Conservation (phyloP, 148 eudicot species). For the Chenopodium formosanum region DNA sequence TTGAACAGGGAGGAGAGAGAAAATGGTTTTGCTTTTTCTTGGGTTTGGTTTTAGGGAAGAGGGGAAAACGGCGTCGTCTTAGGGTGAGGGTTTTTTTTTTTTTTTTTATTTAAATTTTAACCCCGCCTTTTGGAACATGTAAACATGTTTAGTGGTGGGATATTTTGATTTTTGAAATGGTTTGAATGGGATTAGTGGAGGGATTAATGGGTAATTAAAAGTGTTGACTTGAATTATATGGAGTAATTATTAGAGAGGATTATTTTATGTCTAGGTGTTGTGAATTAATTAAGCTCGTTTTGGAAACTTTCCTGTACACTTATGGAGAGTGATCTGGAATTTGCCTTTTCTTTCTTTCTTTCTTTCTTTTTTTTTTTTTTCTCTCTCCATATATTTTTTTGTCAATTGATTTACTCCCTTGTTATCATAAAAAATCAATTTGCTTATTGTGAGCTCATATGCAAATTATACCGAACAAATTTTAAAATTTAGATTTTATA, state of each 20-base stretch:
- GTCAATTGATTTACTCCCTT: too few relatives aligned
- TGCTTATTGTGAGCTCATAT: too few relatives aligned
- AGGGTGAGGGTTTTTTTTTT: background rate
- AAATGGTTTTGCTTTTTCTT: background rate
- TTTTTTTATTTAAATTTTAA: background rate
- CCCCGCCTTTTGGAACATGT: background rate
- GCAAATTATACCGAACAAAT: too few relatives aligned
- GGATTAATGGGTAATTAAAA: background rate
- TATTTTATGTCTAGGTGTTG: background rate
- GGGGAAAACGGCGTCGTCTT: constrained; percentile 5
- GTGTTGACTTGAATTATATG: background rate
- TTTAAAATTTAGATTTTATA: too few relatives aligned
- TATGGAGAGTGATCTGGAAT: background rate
- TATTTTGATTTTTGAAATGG: background rate
- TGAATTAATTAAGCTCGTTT: background rate
- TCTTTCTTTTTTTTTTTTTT: too few relatives aligned
- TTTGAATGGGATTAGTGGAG: background rate
- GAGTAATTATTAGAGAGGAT: background rate
- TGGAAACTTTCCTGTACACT: background rate
- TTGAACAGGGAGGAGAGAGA: background rate
- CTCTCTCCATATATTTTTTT: too few relatives aligned
- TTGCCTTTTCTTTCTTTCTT: background rate
- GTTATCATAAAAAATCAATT: too few relatives aligned
- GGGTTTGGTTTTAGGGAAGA: background rate
- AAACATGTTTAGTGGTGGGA: constrained; percentile 1